Conservation (phyloP, 768 basidiomycete genomes). For the Naematelia aurantialba region DNA sequence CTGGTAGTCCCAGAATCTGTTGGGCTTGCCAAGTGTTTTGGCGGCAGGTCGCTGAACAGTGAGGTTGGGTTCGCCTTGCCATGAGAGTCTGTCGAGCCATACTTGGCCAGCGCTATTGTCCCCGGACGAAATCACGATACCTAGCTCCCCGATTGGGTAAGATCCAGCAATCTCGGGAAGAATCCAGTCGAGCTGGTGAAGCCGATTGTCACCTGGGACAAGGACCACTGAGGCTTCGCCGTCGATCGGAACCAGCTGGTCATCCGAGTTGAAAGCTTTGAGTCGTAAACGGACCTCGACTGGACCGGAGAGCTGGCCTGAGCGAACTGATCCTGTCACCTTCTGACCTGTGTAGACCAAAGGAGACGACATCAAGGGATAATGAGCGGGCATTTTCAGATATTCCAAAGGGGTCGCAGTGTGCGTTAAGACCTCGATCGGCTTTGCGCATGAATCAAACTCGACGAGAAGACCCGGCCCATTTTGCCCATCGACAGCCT, state of each 20-base stretch:
- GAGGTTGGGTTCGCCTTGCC: constrained; percentile 2
- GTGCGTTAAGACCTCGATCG: neutral
- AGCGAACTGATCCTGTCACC: neutral
- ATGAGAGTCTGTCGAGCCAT: constrained; percentile 6
- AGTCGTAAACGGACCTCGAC: constrained; percentile 1
- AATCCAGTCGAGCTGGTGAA: constrained; percentile 2
- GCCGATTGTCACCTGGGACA: neutral
- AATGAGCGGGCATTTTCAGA: constrained; percentile 1
- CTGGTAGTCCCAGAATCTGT: constrained; percentile 6
- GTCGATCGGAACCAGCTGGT: neutral
- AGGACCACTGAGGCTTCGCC: neutral
- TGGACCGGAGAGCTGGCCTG: neutral
- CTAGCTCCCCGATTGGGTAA: neutral
- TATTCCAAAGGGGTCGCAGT: neutral
- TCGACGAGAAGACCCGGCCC: neutral
- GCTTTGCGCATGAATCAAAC: neutral
- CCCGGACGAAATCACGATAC: neutral
- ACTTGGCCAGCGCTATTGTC: neutral
- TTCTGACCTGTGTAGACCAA: constrained; percentile 4
- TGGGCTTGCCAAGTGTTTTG: neutral
- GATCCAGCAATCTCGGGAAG: neutral
- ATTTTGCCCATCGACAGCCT: neutral
- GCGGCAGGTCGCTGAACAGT: neutral
- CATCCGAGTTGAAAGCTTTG: neutral
- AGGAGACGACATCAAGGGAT: constrained; percentile 1